Evolutionary conservation across 2,329 filamentous ascomycete species (phyloP), one percentile per base, ranked within the genome.

Genomic region (Mollisia scopiformis): DNA sequence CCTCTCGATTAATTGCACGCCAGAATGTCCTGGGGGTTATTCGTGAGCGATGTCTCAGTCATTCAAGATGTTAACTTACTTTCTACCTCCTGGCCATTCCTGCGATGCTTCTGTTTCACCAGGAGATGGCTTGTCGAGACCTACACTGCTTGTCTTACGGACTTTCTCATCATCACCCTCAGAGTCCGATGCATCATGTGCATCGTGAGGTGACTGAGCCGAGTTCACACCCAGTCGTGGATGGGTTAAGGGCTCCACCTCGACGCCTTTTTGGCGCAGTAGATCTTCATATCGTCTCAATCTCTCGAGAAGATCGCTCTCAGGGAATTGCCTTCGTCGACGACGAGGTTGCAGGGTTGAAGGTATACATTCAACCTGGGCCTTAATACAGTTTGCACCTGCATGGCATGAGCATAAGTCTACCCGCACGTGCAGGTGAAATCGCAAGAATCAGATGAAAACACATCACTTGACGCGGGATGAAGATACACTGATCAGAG

Each of bases 321-420:
- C 69, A 6, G 69, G 63, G 65, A 70, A 64, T n/a, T 59, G 68
- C 21, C 63, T 66, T 69, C 84, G 84, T 75, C 93, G 90, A 27
- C 88, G 75, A 27, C 85, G 78, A 72, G 87, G 78, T 71, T 85
- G 74, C 68, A 85, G 77, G 70, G 85, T 77, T 65, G 83, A 75
- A 11, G 87, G 83, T 33, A 81, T 80, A 71, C 87, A 92, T 66
- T 89, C 83, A 35, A 82, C 82, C 27, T 80, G 76, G 55, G 84
- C 81, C 74, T 84, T 88, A 72, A 86, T 77, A 70, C 89, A 91
- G 74, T 89, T 88, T 68, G 83, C 80, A 71, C 89, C 43, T 47
- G 43, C 43, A 47, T 47, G 23, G 16, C 23, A 47, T 47, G 21
- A 47, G 43, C 13, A 43, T 27, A 28, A 23, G 21, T 27, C 43